These are phyloP conservation scores for Ophiostoma ips DNA, from an alignment of 2,329 filamentous ascomycete genomes.

Conservation along the genomic window DNA sequence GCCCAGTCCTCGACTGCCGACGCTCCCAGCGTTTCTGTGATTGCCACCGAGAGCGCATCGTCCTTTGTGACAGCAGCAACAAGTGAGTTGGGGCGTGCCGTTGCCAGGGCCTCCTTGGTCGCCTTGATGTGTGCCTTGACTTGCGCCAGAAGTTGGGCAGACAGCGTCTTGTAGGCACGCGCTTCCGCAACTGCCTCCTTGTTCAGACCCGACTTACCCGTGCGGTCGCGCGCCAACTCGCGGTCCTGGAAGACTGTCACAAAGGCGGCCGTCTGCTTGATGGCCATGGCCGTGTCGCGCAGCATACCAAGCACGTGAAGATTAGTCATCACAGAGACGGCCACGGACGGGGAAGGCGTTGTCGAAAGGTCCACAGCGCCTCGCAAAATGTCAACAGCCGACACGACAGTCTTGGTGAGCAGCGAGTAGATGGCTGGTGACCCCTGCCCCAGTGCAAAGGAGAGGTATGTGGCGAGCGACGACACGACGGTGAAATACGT, in stretches of 20 bases:
- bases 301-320: conserved; percentile 25
- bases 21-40: background rate
- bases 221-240: conserved; percentile 21
- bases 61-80: background rate
- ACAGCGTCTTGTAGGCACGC: conserved; percentile 11
- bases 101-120: conserved; percentile 19
- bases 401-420: conserved; percentile 4
- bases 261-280: conserved; percentile 21
- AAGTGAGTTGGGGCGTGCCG: conserved; percentile 18
- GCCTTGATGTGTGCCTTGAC: conserved; percentile 22
- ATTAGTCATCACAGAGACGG: conserved; percentile 19
- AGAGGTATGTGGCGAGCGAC: conserved; percentile 23
- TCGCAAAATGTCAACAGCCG: conserved; percentile 9
- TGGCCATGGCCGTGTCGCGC: conserved; percentile 23
- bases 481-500: conserved; percentile 30
- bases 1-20: conserved; percentile 23
- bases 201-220: conserved; percentile 19
- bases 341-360: background rate
- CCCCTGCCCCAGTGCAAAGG: conserved; percentile 14
- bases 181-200: conserved; percentile 22
- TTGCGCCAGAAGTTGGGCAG: conserved; percentile 11
- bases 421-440: background rate
- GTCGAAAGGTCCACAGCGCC: background rate
- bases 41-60: conserved; percentile 16
- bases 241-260: conserved; percentile 20